These are phyloP conservation scores for Colletotrichum sp. DNA, from an alignment of 2,329 filamentous ascomycete species.

Conservation along the genomic window DNA sequence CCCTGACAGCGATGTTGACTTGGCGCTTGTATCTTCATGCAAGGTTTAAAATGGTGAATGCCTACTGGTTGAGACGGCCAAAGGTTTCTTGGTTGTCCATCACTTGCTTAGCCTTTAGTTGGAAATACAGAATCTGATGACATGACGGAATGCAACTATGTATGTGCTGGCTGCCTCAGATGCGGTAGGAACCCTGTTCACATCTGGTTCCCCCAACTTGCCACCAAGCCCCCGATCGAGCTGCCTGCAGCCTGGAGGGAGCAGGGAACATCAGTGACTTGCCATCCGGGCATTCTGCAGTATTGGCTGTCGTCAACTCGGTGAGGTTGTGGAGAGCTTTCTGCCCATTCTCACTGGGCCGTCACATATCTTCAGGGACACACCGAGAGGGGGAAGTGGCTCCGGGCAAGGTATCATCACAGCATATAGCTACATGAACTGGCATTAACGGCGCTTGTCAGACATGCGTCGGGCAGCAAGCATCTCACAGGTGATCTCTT, in stretches of 20 bases:
- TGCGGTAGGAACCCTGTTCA: background rate
- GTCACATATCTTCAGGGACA: background rate
- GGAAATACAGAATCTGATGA: background rate
- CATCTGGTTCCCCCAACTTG: background rate
- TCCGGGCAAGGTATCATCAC: background rate
- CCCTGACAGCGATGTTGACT: background rate
- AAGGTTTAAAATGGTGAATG: background rate
- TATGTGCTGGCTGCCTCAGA: background rate
- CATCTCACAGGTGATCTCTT: slow-evolving; percentile 6
- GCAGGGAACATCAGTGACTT: background rate
- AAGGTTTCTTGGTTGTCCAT: background rate
- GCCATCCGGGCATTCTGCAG: background rate
- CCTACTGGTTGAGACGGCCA: background rate
- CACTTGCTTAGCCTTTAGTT: background rate
- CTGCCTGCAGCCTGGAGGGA: background rate
- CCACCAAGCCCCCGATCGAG: background rate
- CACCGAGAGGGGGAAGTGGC: background rate
- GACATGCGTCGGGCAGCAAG: slow-evolving; percentile 15
- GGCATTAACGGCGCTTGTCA: background rate
- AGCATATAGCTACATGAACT: background rate
- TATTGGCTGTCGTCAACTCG: slow-evolving; percentile 13
- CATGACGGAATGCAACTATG: background rate
- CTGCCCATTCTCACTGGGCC: background rate
- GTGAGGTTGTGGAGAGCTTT: slow-evolving; percentile 17
- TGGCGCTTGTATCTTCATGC: slow-evolving; percentile 4